Conservation (phyloP, 2,329 filamentous ascomycete genomes). For the Ophiostoma piceae region DNA sequence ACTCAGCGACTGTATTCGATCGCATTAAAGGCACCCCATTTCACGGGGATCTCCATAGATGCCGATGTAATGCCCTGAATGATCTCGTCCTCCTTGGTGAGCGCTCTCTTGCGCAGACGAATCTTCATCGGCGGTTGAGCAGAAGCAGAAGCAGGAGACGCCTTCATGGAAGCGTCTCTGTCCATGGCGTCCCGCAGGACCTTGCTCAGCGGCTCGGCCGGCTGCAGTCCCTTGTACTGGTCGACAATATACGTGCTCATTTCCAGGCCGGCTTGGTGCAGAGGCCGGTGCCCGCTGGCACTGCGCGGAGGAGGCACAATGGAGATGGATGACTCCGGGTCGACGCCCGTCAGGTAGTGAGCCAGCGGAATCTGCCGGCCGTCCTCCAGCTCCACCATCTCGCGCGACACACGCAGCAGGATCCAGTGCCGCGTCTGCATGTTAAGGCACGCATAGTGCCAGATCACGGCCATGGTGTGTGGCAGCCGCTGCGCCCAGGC, state of each 20-base stretch:
- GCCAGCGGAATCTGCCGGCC: background rate
- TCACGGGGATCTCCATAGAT: conserved; percentile 16
- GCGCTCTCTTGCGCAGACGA: conserved; percentile 19
- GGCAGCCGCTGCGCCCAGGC: conserved; percentile 35
- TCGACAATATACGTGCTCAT: conserved; percentile 17
- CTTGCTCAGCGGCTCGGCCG: conserved; percentile 22
- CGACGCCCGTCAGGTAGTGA: background rate
- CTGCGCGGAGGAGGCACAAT: background rate
- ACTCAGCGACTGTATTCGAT: conserved; percentile 6
- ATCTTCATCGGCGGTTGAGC: conserved; percentile 20
- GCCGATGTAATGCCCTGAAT: background rate
- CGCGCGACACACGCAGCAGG: conserved; percentile 28
- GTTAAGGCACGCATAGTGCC: conserved; percentile 34
- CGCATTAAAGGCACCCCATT: background rate
- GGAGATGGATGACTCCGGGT: background rate
- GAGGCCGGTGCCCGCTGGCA: background rate
- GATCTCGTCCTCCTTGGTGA: background rate
- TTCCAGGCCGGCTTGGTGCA: conserved; percentile 10
- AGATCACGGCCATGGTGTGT: conserved; percentile 34
- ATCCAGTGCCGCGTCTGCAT: conserved; percentile 31
- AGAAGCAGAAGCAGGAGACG: background rate
- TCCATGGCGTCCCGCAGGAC: conserved; percentile 24
- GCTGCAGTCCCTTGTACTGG: conserved; percentile 25
- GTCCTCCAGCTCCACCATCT: conserved; percentile 18
- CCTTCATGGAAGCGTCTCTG: conserved; percentile 24